Base-by-base conservation (phyloP, 2,329 filamentous ascomycete species). In the Diaporthe australafricana region DNA sequence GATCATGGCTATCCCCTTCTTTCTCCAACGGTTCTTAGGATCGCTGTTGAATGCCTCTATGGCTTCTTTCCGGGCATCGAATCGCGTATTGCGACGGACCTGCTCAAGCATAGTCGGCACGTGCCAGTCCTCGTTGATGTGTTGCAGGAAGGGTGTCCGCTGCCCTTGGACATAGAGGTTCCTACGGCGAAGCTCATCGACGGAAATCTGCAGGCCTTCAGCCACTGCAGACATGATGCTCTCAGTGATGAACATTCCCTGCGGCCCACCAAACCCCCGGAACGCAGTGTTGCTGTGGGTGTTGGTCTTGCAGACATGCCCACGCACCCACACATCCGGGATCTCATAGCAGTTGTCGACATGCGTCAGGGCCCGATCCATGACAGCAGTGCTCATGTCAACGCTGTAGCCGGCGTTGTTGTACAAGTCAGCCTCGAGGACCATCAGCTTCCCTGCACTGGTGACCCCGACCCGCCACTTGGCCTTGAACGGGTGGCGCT, bases 251-350 rank as follows among this genome's bases (percentile, higher is more conserved):
- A 98, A 99, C 86, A 98, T 92, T 73, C 96, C 96, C 81, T 99
- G 96, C 0, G 96, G 96, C 0, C 96, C 96, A 74, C 96, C 96
- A 76, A 98, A 99, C 1, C 96, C 96, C 76, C 96, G 92, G 88
- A 98, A 99, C 0, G 96, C 96, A 6, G 95, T 98, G 83, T 99
- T 99, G 1, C 94, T 98, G 80, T 98, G 94, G 0, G 96, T 99
- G 80, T 99, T 98, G 0, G 96, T 98, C 84, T 93, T 96, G 84
- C 94, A 97, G 40, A 97, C 83, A 50, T 94, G 90, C 8, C 96
- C 96, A 20, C 94, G 91, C 17, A 98, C 91, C 77, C 93, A 83
- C 20, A 98, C 87, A 77, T 97, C 96, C 0, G 96, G 95, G 72
- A 98, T 95, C 50, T 90, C 90, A 83, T 98, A 99, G 77, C 94